These are phyloP conservation scores for Mrakia blollopis DNA, from an alignment of 768 basidiomycete genomes.

Conservation along the genomic window DNA sequence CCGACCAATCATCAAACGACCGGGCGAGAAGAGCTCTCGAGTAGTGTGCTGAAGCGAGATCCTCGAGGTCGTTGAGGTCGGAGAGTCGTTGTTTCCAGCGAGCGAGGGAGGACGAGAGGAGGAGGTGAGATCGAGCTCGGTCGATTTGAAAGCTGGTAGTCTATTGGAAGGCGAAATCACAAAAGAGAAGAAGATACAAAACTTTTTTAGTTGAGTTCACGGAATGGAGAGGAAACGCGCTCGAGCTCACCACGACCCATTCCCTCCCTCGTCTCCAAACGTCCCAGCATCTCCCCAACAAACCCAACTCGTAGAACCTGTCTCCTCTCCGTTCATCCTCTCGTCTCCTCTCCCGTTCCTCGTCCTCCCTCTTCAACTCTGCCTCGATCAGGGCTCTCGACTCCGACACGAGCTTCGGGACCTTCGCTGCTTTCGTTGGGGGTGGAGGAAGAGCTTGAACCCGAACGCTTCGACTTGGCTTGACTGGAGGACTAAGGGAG, in stretches of 20 bases:
- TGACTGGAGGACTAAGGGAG: neutral
- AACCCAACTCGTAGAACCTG: slow-evolving; percentile 57
- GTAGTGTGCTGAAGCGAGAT: slow-evolving; percentile 49
- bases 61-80: slow-evolving; percentile 39
- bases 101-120: slow-evolving; percentile 57
- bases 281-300: slow-evolving; percentile 67
- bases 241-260: slow-evolving; percentile 64
- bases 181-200: slow-evolving; percentile 22
- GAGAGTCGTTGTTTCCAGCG: slow-evolving; percentile 53
- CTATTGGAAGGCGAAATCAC: slow-evolving; percentile 47
- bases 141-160: slow-evolving; percentile 65
- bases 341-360: slow-evolving; percentile 21
- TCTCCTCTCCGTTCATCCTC: slow-evolving; percentile 60
- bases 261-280: slow-evolving; percentile 66
- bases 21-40: slow-evolving; percentile 38
- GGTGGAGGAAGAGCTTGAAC: neutral
- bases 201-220: neutral
- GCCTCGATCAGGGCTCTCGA: slow-evolving; percentile 26
- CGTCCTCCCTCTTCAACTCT: slow-evolving; percentile 26
- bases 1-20: neutral
- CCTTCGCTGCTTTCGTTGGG: neutral
- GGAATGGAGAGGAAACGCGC: too few relatives aligned
- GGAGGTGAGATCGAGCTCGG: slow-evolving; percentile 62
- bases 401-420: slow-evolving; percentile 18
- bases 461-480: neutral